These are phyloP conservation scores for Ceratocystis huliohia DNA, from an alignment of 2,329 filamentous ascomycete genomes.

Conservation along the genomic window DNA sequence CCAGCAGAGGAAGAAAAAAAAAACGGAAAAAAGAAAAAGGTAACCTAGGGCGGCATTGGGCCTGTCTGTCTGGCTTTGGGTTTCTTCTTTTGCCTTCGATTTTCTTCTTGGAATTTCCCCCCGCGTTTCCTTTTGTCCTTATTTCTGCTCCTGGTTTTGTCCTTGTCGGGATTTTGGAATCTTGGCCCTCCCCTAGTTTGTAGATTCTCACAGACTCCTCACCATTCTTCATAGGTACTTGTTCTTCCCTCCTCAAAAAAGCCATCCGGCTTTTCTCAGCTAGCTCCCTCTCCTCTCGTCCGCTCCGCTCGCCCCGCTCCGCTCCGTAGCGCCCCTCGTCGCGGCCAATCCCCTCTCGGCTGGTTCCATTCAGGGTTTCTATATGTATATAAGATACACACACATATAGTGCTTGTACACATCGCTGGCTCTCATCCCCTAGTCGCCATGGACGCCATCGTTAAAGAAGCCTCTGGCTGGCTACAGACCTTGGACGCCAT, in stretches of 20 bases:
- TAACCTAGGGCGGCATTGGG: background rate
- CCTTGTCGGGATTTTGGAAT: background rate
- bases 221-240: too few species aligned
- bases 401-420: background rate
- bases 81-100: slow-evolving; percentile 8
- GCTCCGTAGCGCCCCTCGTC: background rate
- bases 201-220: background rate
- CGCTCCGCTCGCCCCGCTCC: background rate
- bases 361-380: too few species aligned
- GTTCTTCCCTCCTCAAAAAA: too few species aligned
- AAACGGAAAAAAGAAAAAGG: too few species aligned
- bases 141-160: background rate
- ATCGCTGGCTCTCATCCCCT: background rate
- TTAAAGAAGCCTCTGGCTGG: slow-evolving; percentile 10
- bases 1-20: background rate
- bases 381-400: too few species aligned
- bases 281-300: background rate
- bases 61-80: background rate
- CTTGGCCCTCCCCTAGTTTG: background rate
- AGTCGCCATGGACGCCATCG: slow-evolving; percentile 13
- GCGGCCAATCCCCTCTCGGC: background rate
- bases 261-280: background rate
- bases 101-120: background rate
- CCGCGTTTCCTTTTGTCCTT: background rate
- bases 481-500: slow-evolving; percentile 13